phyloP scores from a whole-genome alignment of 2,329 filamentous ascomycete species.

The Sporothrix mexicana region DNA sequence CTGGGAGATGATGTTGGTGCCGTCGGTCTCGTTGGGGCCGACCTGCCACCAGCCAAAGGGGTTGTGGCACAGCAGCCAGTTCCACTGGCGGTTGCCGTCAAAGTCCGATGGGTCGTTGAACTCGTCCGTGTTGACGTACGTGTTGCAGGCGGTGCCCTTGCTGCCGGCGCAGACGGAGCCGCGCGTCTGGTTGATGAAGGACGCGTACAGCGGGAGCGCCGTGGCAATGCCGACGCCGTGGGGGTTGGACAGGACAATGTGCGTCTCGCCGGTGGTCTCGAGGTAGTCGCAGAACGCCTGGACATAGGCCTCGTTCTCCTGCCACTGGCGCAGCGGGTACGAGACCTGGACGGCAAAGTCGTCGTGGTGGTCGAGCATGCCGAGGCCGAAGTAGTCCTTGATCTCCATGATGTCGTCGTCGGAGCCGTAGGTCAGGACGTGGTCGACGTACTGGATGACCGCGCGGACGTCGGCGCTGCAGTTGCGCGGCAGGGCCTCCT shows the following conservation, averaged over 20 bases:
- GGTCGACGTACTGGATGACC: constrained; percentile 60
- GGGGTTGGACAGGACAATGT: constrained; percentile 45
- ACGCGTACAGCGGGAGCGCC: constrained; percentile 58
- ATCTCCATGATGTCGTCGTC: constrained; percentile 49
- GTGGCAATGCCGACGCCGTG: constrained; percentile 56
- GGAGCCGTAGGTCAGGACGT: constrained; percentile 48
- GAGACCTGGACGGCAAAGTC: constrained; percentile 48
- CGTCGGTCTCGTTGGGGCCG: constrained; percentile 52
- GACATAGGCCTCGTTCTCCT: constrained; percentile 52
- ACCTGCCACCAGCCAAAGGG: constrained; percentile 46
- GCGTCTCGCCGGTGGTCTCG: constrained; percentile 40
- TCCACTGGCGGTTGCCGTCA: constrained; percentile 57
- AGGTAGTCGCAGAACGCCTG: constrained; percentile 56
- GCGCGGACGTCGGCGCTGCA: constrained; percentile 58
- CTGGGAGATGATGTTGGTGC: constrained; percentile 46
- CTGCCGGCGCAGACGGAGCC: constrained; percentile 52
- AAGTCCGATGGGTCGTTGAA: constrained; percentile 48
- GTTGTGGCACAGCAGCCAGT: constrained; percentile 62
- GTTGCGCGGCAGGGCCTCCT: constrained; percentile 60
- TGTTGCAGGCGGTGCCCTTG: constrained; percentile 48
- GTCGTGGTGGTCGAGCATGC: constrained; percentile 47
- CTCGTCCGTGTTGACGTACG: constrained; percentile 48
- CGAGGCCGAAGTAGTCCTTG: constrained; percentile 57
- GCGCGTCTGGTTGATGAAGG: constrained; percentile 52
- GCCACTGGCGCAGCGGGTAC: constrained; percentile 56